These are phyloP conservation scores for Paxillus ammoniavirescens DNA, from an alignment of 768 basidiomycete genomes.

Conservation along the genomic window DNA sequence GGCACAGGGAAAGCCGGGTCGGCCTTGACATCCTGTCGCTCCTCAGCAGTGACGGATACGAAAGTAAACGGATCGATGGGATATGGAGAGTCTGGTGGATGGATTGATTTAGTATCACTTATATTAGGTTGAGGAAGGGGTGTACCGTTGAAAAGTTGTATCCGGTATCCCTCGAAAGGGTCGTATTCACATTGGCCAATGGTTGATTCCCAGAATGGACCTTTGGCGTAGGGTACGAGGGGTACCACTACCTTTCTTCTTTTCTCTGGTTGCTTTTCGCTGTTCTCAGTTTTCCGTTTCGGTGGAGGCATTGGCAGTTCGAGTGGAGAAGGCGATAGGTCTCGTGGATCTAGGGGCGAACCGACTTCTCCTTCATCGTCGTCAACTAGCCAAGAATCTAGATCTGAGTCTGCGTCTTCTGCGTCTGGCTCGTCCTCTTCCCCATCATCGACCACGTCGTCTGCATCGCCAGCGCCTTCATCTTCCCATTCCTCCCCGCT, in stretches of 20 bases:
- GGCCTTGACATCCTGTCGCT: slow-evolving; percentile 20
- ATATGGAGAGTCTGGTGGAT: slow-evolving; percentile 58
- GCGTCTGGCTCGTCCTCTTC: slow-evolving; percentile 70
- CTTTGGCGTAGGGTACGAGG: slow-evolving; percentile 77
- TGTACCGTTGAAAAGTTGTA: slow-evolving; percentile 85
- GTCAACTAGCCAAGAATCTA: slow-evolving; percentile 41
- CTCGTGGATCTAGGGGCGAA: slow-evolving; percentile 40
- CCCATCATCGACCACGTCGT: slow-evolving; percentile 61
- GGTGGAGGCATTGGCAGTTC: slow-evolving; percentile 37
- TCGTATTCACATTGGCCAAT: slow-evolving; percentile 69
- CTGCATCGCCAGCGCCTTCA: slow-evolving; percentile 72
- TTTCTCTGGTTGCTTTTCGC: slow-evolving; percentile 49
- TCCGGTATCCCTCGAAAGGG: slow-evolving; percentile 69
- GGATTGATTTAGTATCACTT: slow-evolving; percentile 3
- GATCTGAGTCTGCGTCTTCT: slow-evolving; percentile 45
- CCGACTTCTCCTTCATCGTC: slow-evolving; percentile 73
- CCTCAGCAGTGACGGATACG: slow-evolving; percentile 49
- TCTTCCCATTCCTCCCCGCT: slow-evolving; percentile 97
- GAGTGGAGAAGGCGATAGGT: slow-evolving; percentile 31
- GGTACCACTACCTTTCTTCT: slow-evolving; percentile 77
- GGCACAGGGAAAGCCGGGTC: slow-evolving; percentile 47
- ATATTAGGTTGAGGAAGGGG: slow-evolving; percentile 5
- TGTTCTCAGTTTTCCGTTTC: slow-evolving; percentile 68
- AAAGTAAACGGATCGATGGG: slow-evolving; percentile 80
- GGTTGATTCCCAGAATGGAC: slow-evolving; percentile 75